A percentile compares a stretch with the other conserved stretches of the same genome.
Conservation (phyloP, 805 yeast genomes). For the Myxozyma lipomycoides region DNA sequence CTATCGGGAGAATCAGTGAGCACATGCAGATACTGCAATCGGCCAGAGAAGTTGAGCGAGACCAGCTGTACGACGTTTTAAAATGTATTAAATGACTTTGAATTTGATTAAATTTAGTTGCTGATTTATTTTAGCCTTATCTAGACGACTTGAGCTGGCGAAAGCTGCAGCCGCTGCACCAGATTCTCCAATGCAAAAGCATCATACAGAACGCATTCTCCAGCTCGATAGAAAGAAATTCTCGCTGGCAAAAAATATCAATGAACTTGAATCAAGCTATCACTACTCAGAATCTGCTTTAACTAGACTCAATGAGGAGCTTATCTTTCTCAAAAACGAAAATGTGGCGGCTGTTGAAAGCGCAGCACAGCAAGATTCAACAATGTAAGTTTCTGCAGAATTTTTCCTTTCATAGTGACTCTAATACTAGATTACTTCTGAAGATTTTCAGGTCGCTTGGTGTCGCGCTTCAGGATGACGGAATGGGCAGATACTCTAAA, state of each 20-base stretch:
- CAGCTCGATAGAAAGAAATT: conserved; percentile 27
- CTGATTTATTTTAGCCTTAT: conserved; percentile 11
- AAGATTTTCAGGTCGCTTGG: conserved; percentile 28
- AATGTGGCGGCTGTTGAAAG: conserved; percentile 18
- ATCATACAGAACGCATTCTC: conserved; percentile 21
- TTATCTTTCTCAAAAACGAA: conserved; percentile 19
- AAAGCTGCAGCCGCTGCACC: conserved; percentile 17
- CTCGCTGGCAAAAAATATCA: conserved; percentile 27
- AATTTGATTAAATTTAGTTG: background rate
- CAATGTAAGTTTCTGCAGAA: conserved; percentile 12
- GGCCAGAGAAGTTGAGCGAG: conserved; percentile 25
- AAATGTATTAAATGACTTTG: conserved; percentile 10
- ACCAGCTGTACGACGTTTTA: conserved; percentile 20
- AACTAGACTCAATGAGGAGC: conserved; percentile 19
- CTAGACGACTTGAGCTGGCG: conserved; percentile 21
- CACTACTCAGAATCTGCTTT: conserved; percentile 24
- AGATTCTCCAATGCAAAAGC: conserved; percentile 8
- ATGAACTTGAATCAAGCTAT: conserved; percentile 27
- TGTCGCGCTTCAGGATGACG: conserved; percentile 21
- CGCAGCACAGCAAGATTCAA: conserved; percentile 23
- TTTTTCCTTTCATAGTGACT: background rate
- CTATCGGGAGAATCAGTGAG: conserved; percentile 21
- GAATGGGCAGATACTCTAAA: conserved; percentile 16
- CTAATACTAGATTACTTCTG: conserved; percentile 12
- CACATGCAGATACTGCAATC: conserved; percentile 23